These are phyloP conservation scores for Trametopsis cervina DNA, from an alignment of 768 basidiomycete genomes.

Conservation along the genomic window DNA sequence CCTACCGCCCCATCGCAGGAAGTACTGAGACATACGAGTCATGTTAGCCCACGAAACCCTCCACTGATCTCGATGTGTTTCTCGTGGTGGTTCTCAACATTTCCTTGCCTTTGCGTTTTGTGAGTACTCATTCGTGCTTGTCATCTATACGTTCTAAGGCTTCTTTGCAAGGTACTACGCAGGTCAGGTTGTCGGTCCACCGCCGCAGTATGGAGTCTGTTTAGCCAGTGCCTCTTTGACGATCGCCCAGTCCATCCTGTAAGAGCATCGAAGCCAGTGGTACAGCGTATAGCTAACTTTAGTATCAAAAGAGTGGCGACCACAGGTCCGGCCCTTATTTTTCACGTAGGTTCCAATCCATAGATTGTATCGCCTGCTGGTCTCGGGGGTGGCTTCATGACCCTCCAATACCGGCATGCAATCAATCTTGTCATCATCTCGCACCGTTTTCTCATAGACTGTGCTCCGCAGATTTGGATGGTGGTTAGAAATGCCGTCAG, in stretches of 20 bases:
- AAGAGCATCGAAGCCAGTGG: too few relatives aligned
- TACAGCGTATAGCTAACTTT: too few relatives aligned
- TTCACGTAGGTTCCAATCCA: constrained; percentile 9
- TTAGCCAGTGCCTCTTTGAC: constrained; percentile 11
- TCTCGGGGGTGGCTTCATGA: too few relatives aligned
- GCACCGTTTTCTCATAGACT: neutral
- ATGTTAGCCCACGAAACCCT: constrained; percentile 10
- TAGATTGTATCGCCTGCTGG: too few relatives aligned
- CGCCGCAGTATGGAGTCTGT: constrained; percentile 7
- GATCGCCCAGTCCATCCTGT: constrained; percentile 12
- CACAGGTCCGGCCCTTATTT: constrained; percentile 9
- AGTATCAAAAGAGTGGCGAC: constrained; percentile 4
- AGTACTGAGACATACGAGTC: too few relatives aligned
- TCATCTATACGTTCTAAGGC: neutral
- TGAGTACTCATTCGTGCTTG: neutral
- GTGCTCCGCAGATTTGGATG: constrained; percentile 4
- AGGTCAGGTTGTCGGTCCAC: constrained; percentile 9
- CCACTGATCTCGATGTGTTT: constrained; percentile 13
- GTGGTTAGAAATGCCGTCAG: constrained; percentile 5
- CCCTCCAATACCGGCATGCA: too few relatives aligned
- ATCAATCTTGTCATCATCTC: too few relatives aligned
- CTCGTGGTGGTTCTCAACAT: constrained; percentile 14
- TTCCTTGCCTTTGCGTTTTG: constrained; percentile 12
- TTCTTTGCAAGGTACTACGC: constrained; percentile 11
- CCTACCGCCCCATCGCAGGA: neutral